A percentile compares a stretch with the other conserved stretches of the same genome.
Conservation (phyloP, 2,329 filamentous ascomycete species). For the Didymellaceae sp. region DNA sequence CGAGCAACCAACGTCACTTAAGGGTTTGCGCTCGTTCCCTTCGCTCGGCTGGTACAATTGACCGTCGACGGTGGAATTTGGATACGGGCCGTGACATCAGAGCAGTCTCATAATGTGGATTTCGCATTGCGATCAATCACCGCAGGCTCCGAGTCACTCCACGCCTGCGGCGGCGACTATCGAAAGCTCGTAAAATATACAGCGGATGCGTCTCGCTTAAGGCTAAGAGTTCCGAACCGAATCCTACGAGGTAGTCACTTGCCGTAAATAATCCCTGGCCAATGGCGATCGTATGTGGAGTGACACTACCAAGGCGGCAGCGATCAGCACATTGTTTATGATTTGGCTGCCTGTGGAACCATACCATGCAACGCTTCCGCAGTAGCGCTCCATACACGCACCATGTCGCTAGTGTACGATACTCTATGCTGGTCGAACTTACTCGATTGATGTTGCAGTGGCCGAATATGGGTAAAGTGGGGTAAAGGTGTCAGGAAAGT, state of each 20-base stretch:
- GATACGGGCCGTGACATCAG: slow-evolving; percentile 11
- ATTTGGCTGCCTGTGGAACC: slow-evolving; percentile 11
- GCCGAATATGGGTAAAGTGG: slow-evolving; percentile 1
- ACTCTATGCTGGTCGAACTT: background rate
- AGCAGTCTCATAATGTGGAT: no score
- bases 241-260: background rate
- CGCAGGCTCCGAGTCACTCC: no score
- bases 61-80: background rate
- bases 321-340: slow-evolving; percentile 22
- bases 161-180: slow-evolving; percentile 1
- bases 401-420: slow-evolving; percentile 2
- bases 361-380: slow-evolving; percentile 17
- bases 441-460: slow-evolving; percentile 2
- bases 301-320: slow-evolving; percentile 11
- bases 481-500: background rate
- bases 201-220: slow-evolving; percentile 13
- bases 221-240: slow-evolving; percentile 10
- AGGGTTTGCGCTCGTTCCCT: background rate
- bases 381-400: slow-evolving; percentile 1
- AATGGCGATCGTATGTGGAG: slow-evolving; percentile 12
- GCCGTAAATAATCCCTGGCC: background rate
- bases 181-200: slow-evolving; percentile 16
- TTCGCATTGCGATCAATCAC: background rate
- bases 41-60: background rate
- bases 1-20: slow-evolving; percentile 8